phyloP scores from a whole-genome alignment of 192 early-diverging fungal genomes.

The Chytriomyces confervae region DNA sequence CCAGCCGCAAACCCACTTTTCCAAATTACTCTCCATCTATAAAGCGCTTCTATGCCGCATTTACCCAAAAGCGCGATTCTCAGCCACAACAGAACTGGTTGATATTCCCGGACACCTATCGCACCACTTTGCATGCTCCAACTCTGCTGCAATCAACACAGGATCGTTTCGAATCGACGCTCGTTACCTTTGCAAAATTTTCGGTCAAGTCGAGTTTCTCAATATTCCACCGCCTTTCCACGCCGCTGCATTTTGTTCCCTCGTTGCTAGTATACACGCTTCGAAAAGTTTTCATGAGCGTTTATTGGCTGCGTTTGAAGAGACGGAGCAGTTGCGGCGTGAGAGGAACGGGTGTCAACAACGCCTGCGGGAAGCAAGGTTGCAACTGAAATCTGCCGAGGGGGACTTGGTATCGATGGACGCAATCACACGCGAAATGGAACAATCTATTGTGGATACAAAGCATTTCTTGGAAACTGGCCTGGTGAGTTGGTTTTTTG shows the following conservation, averaged over 20 bases:
- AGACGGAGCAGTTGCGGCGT: conserved; percentile 12
- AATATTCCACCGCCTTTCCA: conserved; percentile 29
- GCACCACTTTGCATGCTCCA: conserved; percentile 32
- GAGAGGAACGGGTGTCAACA: not conserved
- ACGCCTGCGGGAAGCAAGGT: not conserved
- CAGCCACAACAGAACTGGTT: not conserved
- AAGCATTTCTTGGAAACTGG: not conserved
- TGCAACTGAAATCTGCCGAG: not conserved
- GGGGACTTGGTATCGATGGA: conserved; percentile 8
- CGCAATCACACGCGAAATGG: not conserved
- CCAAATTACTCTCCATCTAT: conserved; percentile 13
- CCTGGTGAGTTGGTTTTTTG: not conserved
- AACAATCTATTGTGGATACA: not conserved
- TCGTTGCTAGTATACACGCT: conserved; percentile 2
- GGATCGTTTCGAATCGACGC: conserved; percentile 21
- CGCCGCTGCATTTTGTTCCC: conserved; percentile 13
- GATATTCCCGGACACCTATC: conserved; percentile 22
- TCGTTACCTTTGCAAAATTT: conserved; percentile 23
- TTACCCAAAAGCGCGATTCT: conserved; percentile 3
- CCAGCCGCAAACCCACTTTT: not conserved
- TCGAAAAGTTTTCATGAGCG: conserved; percentile 6
- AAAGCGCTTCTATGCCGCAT: not conserved
- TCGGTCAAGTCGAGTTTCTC: conserved; percentile 7
- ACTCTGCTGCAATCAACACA: conserved; percentile 6
- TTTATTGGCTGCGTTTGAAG: not conserved